Evolutionary conservation across 495 filamentous ascomycete genomes (phyloP).

Genomic region (Penicillium turbatum): DNA sequence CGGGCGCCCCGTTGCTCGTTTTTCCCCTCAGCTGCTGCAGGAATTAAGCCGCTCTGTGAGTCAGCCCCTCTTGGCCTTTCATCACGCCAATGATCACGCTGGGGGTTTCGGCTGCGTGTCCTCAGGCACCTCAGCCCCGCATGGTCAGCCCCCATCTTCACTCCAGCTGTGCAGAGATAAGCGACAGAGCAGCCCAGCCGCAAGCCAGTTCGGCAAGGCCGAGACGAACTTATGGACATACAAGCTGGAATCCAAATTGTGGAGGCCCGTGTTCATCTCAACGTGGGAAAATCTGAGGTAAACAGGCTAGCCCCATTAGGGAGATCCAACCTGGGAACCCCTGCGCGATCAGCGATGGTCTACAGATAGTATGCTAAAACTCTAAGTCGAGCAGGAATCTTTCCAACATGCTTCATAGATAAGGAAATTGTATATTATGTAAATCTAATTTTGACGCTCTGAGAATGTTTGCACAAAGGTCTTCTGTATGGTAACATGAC

Average conservation of each 20-base stretch:
- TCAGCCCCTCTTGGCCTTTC: neutral
- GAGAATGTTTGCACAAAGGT: conserved; percentile 5
- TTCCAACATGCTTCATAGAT: neutral
- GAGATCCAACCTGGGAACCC: neutral
- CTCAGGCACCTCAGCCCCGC: neutral
- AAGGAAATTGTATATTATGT: neutral
- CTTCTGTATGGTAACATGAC: conserved; percentile 7
- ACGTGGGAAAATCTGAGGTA: neutral
- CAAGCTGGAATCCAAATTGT: neutral
- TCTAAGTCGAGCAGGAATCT: neutral
- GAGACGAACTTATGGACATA: neutral
- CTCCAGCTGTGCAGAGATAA: neutral
- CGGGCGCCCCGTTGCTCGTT: neutral
- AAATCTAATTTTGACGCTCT: neutral
- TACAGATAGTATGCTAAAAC: neutral
- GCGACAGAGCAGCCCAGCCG: neutral
- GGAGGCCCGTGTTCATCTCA: neutral
- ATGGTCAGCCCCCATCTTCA: neutral
- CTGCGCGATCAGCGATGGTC: neutral
- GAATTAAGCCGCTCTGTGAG: neutral
- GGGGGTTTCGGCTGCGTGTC: neutral
- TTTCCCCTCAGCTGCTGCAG: conserved; percentile 1
- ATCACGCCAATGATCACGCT: neutral
- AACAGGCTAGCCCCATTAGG: neutral
- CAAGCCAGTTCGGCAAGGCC: neutral